A percentile compares a stretch with the other conserved stretches of the same genome.
phyloP scores from a whole-genome alignment of 2,329 filamentous ascomycete species.

The Pseudogymnoascus sp. region DNA sequence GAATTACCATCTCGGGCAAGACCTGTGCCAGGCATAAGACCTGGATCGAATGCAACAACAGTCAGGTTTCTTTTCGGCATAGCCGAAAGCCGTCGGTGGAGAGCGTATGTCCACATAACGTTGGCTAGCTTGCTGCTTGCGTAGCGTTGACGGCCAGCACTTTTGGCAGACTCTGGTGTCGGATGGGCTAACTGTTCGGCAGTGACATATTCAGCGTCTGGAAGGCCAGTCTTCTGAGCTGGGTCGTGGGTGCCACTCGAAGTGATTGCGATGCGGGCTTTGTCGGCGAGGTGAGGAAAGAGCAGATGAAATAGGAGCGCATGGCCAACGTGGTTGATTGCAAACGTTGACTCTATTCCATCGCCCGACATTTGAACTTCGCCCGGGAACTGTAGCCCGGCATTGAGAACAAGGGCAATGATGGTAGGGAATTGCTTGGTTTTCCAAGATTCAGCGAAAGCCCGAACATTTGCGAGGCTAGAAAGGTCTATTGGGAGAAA shows the following conservation, averaged over 20 bases:
- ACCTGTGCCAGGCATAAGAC: slow-evolving; percentile 42
- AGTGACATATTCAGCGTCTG: slow-evolving; percentile 36
- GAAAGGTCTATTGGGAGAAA: slow-evolving; percentile 40
- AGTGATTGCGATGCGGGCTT: slow-evolving; percentile 39
- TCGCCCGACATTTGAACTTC: slow-evolving; percentile 31
- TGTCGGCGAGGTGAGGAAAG: slow-evolving; percentile 30
- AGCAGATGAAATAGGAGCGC: slow-evolving; percentile 44
- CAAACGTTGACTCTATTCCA: slow-evolving; percentile 42
- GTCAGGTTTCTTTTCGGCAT: slow-evolving; percentile 29
- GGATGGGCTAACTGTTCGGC: slow-evolving; percentile 41
- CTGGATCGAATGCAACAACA: slow-evolving; percentile 39
- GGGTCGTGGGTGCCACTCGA: slow-evolving; percentile 43
- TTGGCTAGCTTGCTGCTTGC: slow-evolving; percentile 41
- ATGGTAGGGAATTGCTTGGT: slow-evolving; percentile 34
- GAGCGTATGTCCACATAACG: slow-evolving; percentile 41
- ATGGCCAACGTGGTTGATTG: slow-evolving; percentile 43
- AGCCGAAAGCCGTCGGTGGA: slow-evolving; percentile 31
- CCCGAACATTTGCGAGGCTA: slow-evolving; percentile 33
- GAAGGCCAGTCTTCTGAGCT: slow-evolving; percentile 35
- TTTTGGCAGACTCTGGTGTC: slow-evolving; percentile 21
- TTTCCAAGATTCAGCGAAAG: slow-evolving; percentile 34
- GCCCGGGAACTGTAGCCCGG: slow-evolving; percentile 38
- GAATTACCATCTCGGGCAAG: slow-evolving; percentile 27
- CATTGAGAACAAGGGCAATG: slow-evolving; percentile 40
- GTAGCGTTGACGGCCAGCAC: slow-evolving; percentile 35